Evolutionary conservation across 768 basidiomycete species (phyloP).

Genomic region (Tylopilus felleus): DNA sequence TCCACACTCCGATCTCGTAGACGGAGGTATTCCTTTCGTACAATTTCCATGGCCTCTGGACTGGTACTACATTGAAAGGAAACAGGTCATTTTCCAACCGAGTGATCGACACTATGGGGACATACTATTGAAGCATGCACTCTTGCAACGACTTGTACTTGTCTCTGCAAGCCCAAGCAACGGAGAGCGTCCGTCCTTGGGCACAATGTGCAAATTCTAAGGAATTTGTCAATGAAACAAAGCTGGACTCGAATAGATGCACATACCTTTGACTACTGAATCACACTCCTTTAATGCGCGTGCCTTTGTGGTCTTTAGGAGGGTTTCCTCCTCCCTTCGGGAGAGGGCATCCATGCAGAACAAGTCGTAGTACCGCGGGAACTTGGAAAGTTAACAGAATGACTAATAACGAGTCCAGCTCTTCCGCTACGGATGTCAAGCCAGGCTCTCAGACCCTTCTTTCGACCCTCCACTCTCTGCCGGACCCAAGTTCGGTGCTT

Average conservation of each 20-base stretch:
- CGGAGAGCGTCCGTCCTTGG: slow-evolving; percentile 73
- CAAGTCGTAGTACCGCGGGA: slow-evolving; percentile 4
- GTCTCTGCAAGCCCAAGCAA: slow-evolving; percentile 79
- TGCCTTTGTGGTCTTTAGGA: slow-evolving; percentile 78
- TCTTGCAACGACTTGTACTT: slow-evolving; percentile 67
- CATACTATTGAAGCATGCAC: slow-evolving; percentile 80
- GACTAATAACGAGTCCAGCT: slow-evolving; percentile 4
- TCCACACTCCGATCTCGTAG: slow-evolving; percentile 42
- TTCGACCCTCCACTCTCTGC: slow-evolving; percentile 8
- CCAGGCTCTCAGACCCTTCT: slow-evolving; percentile 7
- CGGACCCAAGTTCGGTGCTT: slow-evolving; percentile 37
- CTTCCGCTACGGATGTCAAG: slow-evolving; percentile 9
- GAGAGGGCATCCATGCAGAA: slow-evolving; percentile 77
- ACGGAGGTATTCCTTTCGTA: slow-evolving; percentile 71
- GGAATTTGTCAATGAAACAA: background rate
- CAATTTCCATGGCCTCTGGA: slow-evolving; percentile 67
- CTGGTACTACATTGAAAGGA: slow-evolving; percentile 49
- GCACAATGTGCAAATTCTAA: slow-evolving; percentile 86
- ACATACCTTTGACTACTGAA: slow-evolving; percentile 60
- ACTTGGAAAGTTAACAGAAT: background rate
- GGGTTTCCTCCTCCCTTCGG: slow-evolving; percentile 81
- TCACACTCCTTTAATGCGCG: slow-evolving; percentile 79
- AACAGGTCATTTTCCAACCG: background rate
- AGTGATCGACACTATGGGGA: slow-evolving; percentile 5
- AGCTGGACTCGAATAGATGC: background rate